Percentiles rank a stretch among this genome's conserved stretches.
These are phyloP conservation scores for Debaryomyces castellii DNA, from an alignment of 805 yeast species.

Conservation along the genomic window DNA sequence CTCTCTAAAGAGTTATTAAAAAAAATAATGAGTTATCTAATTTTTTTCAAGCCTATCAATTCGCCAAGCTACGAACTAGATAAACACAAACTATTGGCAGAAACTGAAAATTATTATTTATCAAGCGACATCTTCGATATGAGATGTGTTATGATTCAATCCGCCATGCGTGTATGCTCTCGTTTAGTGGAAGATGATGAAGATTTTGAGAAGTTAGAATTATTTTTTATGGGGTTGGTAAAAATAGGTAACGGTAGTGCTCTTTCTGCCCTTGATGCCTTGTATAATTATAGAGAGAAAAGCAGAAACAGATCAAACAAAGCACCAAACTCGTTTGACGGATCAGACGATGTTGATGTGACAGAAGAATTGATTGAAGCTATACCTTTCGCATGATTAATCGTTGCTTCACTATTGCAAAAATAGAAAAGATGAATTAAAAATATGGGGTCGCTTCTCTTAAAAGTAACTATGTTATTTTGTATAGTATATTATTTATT, in stretches of 20 bases:
- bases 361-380: neutral
- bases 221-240: constrained; percentile 29
- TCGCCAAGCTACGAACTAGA: constrained; percentile 8
- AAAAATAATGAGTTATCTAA: constrained; percentile 18
- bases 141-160: constrained; percentile 35
- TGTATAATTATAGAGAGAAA: constrained; percentile 9
- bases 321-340: neutral
- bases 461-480: no score
- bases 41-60: constrained; percentile 21
- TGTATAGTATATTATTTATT: no score
- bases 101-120: constrained; percentile 26
- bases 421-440: no score
- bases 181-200: constrained; percentile 20
- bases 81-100: constrained; percentile 17
- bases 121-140: constrained; percentile 23
- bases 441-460: neutral
- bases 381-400: constrained; percentile 1
- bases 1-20: constrained; percentile 22
- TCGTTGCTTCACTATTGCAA: neutral
- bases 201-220: constrained; percentile 28
- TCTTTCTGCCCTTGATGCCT: constrained; percentile 15
- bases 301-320: neutral
- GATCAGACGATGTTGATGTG: neutral
- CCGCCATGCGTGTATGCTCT: constrained; percentile 22
- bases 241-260: constrained; percentile 36